Evolutionary conservation across 441 rosid species (phyloP), one percentile per base, ranked within the genome.

Genomic region (Isatis lusitanica): DNA sequence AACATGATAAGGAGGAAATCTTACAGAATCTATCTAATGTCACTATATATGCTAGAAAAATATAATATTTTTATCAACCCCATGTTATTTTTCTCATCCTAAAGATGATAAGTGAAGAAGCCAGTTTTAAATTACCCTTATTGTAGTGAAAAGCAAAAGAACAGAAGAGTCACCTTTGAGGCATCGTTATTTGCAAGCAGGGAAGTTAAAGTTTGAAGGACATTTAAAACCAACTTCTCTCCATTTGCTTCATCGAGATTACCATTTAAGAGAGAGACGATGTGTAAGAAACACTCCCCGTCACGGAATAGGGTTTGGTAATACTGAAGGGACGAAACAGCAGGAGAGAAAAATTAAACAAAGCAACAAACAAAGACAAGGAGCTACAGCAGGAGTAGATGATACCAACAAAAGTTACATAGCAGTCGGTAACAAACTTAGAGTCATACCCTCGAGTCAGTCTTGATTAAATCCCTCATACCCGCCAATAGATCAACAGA

Each of bases 241-340:
- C 98, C 97, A 65, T 83, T 84, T 43, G 70, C 86, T 78, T 81
- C 87, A 71, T 91, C 96, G 71, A 89, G 87, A 70, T 89, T 93
- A 60, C 99, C 97, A 86, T 93, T 96, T 70, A 96, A 83, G 64
- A 93, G 84, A 71, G 98, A 96, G 67, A 96, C 96, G 58, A 96
- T 89, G 78, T 93, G 97, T 84, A 96, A 78, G 88, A 93, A 96
- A 85, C 99, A 96, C 83, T 90, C 97, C 31, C 97, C 96, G 46
- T 93, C 97, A 72, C 94, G 89, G 79, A 96, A 96, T 78, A 91
- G 81, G 52, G 86, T 85, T 80, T 96, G 99, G 81, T 87, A 93
- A 74, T 96, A 87, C 99, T 96, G 95, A 77, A 84, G 65, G 68
- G 74, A 80, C 55, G 71, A 63, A 57, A 39, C 38, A 82, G 43